A percentile compares a stretch with the other conserved stretches of the same genome.
These are phyloP conservation scores for Populus ilicifolia DNA, from an alignment of 345 rosid species.

Conservation along the genomic window DNA sequence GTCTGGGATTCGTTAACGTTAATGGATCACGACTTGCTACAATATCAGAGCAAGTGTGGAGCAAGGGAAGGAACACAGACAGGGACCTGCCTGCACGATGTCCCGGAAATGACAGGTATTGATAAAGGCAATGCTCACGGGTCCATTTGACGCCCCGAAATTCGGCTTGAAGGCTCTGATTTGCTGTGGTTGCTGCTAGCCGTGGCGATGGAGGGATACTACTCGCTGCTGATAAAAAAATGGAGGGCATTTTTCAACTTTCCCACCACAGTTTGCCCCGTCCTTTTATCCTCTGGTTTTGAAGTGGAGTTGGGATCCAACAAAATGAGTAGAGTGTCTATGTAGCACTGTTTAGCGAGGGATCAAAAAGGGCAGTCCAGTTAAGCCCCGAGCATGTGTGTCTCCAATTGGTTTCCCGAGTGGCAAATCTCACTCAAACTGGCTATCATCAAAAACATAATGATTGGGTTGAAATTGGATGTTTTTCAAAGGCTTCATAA, in stretches of 20 bases:
- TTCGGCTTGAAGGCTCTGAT: background rate
- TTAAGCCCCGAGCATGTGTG: no score
- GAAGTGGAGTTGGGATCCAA: background rate
- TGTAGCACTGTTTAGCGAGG: no score
- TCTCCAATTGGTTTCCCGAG: no score
- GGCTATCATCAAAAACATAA: background rate
- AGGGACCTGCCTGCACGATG: conserved; percentile 1
- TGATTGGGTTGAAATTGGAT: background rate
- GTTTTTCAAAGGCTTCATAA: background rate
- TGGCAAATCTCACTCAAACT: no score
- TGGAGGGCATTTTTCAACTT: background rate
- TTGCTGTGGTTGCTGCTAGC: background rate
- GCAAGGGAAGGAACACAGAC: background rate
- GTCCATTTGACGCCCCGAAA: background rate
- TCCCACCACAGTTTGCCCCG: background rate
- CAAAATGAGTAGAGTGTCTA: no score
- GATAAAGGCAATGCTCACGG: background rate
- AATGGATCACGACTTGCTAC: background rate
- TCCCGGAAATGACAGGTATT: background rate
- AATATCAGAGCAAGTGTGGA: background rate
- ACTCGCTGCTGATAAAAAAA: background rate
- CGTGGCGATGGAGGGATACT: background rate
- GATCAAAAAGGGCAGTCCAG: no score
- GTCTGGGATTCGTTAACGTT: background rate
- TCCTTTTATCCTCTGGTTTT: background rate